Percentiles rank a stretch among this genome's conserved stretches.
These are phyloP conservation scores for Komagataella pastoris DNA, from an alignment of 805 yeast genomes.

Conservation along the genomic window DNA sequence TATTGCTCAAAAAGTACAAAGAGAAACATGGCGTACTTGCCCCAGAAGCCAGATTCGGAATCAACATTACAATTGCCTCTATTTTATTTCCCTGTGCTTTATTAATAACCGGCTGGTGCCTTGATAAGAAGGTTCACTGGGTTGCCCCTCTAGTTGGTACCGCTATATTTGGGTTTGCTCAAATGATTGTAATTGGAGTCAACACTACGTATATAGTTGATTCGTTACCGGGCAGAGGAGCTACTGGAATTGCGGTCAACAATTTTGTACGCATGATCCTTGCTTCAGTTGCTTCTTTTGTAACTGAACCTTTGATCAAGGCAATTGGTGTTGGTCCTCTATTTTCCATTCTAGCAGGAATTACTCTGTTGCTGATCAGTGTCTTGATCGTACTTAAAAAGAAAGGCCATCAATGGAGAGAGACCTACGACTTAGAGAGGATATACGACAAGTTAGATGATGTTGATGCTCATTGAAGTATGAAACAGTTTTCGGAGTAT, in stretches of 20 bases:
- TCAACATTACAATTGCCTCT: slow-evolving; percentile 59
- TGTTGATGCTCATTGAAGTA: not conserved
- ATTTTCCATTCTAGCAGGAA: slow-evolving; percentile 51
- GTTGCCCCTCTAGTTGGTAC: slow-evolving; percentile 72
- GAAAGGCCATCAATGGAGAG: slow-evolving; percentile 50
- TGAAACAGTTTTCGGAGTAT: too few relatives aligned
- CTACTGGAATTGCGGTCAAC: slow-evolving; percentile 79
- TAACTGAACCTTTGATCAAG: slow-evolving; percentile 52
- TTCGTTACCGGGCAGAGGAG: slow-evolving; percentile 76
- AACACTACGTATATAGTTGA: slow-evolving; percentile 75
- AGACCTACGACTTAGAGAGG: slow-evolving; percentile 41
- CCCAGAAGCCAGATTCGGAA: slow-evolving; percentile 72
- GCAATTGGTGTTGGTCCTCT: slow-evolving; percentile 66
- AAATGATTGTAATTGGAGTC: slow-evolving; percentile 75
- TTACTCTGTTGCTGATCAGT: slow-evolving; percentile 29
- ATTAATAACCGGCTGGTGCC: slow-evolving; percentile 74
- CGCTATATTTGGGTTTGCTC: slow-evolving; percentile 68
- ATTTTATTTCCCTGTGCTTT: slow-evolving; percentile 48
- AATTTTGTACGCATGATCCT: slow-evolving; percentile 60
- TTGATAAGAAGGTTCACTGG: slow-evolving; percentile 57
- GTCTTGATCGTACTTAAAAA: slow-evolving; percentile 33
- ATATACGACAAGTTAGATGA: slow-evolving; percentile 37
- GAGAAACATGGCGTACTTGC: slow-evolving; percentile 48
- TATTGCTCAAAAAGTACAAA: slow-evolving; percentile 33
- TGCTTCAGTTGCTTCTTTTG: slow-evolving; percentile 68